Conservation (phyloP, 2,329 filamentous ascomycete species). For the Scedosporium minutisporum region DNA sequence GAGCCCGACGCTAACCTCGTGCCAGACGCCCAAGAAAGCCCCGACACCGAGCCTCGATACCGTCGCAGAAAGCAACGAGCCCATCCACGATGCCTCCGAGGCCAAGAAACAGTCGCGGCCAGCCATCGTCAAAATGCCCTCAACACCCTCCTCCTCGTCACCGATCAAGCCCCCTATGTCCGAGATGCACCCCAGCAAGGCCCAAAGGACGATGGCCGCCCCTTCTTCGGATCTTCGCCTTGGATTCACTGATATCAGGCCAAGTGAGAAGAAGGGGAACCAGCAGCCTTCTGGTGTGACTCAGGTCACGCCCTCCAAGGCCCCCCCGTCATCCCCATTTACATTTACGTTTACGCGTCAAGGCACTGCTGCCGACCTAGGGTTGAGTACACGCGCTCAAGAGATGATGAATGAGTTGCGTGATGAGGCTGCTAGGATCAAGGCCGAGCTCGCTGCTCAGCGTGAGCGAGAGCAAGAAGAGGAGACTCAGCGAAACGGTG, state of each 20-base stretch:
- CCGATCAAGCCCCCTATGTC: conserved; percentile 60
- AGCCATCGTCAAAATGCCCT: conserved; percentile 17
- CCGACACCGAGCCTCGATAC: conserved; percentile 24
- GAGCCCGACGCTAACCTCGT: neutral
- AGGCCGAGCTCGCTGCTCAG: conserved; percentile 55
- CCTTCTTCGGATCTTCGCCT: conserved; percentile 72
- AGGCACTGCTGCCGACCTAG: conserved; percentile 35
- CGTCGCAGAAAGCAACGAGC: conserved; percentile 34
- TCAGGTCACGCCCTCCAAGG: conserved; percentile 57
- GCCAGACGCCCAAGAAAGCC: conserved; percentile 1
- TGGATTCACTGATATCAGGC: conserved; percentile 62
- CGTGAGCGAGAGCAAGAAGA: conserved; percentile 44
- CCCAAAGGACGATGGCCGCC: conserved; percentile 64
- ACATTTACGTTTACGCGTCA: conserved; percentile 59
- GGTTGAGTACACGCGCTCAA: conserved; percentile 52
- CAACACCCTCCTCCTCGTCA: conserved; percentile 55
- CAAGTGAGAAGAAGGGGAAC: conserved; percentile 37
- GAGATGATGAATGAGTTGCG: conserved; percentile 58
- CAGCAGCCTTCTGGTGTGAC: conserved; percentile 20
- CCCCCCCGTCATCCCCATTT: conserved; percentile 48
- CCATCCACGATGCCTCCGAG: conserved; percentile 22
- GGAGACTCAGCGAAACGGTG: conserved; percentile 28
- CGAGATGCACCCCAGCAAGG: conserved; percentile 88
- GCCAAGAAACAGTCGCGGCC: conserved; percentile 22
- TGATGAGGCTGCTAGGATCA: conserved; percentile 61